Percentiles rank a stretch among this genome's conserved stretches.
phyloP scores from a whole-genome alignment of 495 filamentous ascomycete genomes.

The Neurospora tetraspora region DNA sequence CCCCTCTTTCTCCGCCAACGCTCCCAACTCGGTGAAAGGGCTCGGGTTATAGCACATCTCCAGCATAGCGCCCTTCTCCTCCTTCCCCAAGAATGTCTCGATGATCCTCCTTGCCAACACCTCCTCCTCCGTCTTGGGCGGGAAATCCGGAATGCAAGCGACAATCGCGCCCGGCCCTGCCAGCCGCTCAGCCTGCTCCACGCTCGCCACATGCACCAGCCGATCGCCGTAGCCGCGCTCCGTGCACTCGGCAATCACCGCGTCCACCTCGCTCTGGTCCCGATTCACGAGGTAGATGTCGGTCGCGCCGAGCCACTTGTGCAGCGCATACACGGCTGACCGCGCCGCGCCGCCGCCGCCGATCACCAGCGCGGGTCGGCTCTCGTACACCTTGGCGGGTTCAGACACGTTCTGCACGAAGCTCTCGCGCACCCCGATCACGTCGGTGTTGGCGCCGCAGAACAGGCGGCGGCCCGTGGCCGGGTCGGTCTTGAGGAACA shows the following conservation, averaged over 20 bases:
- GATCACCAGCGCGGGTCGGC: slow-evolving; percentile 47
- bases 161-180: slow-evolving; percentile 53
- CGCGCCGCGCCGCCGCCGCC: slow-evolving; percentile 63
- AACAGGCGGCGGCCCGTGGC: slow-evolving; percentile 32
- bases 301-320: slow-evolving; percentile 53
- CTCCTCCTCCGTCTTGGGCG: slow-evolving; percentile 51
- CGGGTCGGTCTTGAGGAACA: slow-evolving; percentile 46
- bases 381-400: slow-evolving; percentile 31
- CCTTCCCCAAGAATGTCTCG: slow-evolving; percentile 43
- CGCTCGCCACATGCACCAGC: slow-evolving; percentile 46
- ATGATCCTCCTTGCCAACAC: slow-evolving; percentile 42
- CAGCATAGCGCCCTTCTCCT: slow-evolving; percentile 53
- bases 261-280: slow-evolving; percentile 49
- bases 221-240: slow-evolving; percentile 38
- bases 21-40: slow-evolving; percentile 54
- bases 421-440: slow-evolving; percentile 59
- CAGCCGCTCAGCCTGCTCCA: slow-evolving; percentile 43
- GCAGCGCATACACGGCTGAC: slow-evolving; percentile 59
- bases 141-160: slow-evolving; percentile 59
- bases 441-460: slow-evolving; percentile 68
- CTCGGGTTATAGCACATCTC: slow-evolving; percentile 76
- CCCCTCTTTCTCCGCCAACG: slow-evolving; percentile 42
- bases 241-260: slow-evolving; percentile 48
- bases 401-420: slow-evolving; percentile 48
- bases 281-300: slow-evolving; percentile 64